These are phyloP conservation scores for Xylariaceae sp. DNA, from an alignment of 2,329 filamentous ascomycete genomes.

Conservation along the genomic window DNA sequence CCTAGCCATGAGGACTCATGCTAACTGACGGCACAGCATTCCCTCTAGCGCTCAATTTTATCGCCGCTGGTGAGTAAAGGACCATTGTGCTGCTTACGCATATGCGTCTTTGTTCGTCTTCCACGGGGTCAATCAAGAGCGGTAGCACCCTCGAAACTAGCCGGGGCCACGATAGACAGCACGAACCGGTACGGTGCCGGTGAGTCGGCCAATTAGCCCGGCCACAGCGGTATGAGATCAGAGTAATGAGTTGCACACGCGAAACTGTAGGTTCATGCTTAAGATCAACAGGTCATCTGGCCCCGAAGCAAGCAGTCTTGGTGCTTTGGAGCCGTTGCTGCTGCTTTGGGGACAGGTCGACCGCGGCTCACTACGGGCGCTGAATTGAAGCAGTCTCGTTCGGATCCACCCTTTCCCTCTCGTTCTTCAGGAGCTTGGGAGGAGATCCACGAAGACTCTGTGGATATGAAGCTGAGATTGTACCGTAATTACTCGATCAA, in stretches of 20 bases:
- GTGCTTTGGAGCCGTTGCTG: background rate
- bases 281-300: conserved; percentile 45
- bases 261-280: conserved; percentile 53
- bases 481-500: conserved; percentile 97
- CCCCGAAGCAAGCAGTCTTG: conserved; percentile 10
- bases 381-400: conserved; percentile 57
- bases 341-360: conserved; percentile 42
- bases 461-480: conserved; percentile 83
- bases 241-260: conserved; percentile 37
- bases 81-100: conserved; percentile 36
- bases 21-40: conserved; percentile 63
- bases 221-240: conserved; percentile 23
- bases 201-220: conserved; percentile 1
- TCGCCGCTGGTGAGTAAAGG: conserved; percentile 84
- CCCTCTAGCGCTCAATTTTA: conserved; percentile 85
- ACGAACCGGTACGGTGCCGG: conserved; percentile 1
- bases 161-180: conserved; percentile 4
- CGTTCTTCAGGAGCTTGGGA: conserved; percentile 16
- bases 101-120: conserved; percentile 42
- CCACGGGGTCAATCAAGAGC: conserved; percentile 57
- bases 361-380: conserved; percentile 87
- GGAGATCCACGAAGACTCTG: conserved; percentile 49
- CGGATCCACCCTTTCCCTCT: conserved; percentile 58
- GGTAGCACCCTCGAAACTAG: conserved; percentile 57
- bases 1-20: conserved; percentile 6